Evolutionary conservation across 371 early-diverging fungal species (phyloP).

Genomic region (Apophysomyces trapeziformis): DNA sequence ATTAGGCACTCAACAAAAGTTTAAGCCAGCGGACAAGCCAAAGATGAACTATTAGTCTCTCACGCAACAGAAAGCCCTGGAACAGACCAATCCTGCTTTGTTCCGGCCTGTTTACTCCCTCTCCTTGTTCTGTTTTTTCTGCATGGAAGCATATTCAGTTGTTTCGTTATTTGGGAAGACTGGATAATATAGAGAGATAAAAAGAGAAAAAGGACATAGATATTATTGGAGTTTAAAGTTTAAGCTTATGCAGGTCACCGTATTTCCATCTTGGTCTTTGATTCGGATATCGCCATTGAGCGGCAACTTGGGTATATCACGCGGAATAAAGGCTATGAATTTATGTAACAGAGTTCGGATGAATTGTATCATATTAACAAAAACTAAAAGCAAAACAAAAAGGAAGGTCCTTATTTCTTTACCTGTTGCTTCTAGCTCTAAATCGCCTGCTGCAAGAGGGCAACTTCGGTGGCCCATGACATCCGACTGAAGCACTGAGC

Average conservation of each 20-base stretch:
- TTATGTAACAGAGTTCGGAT: not conserved
- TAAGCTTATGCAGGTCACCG: constrained; percentile 49
- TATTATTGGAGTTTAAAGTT: constrained; percentile 37
- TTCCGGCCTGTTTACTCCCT: too few species aligned
- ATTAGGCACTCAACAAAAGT: constrained; percentile 55
- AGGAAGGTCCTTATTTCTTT: constrained; percentile 5
- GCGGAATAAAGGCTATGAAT: constrained; percentile 44
- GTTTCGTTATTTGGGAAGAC: too few species aligned
- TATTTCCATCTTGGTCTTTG: constrained; percentile 42
- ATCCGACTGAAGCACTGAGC: constrained; percentile 39
- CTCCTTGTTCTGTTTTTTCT: too few species aligned
- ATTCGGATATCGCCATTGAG: constrained; percentile 46
- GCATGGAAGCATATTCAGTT: too few species aligned
- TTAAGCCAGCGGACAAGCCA: constrained; percentile 26
- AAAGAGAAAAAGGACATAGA: not conserved
- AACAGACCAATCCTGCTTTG: too few species aligned
- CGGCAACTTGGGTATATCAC: constrained; percentile 48
- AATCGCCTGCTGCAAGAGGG: constrained; percentile 42
- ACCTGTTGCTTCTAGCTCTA: constrained; percentile 46
- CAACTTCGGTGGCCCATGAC: constrained; percentile 42
- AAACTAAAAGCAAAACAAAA: not conserved
- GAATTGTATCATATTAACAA: not conserved
- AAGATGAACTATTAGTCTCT: constrained; percentile 38
- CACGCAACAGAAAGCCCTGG: not conserved
- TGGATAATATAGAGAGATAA: too few species aligned